Evolutionary conservation across 1,139 yeast genomes (phyloP).

Genomic region (Hemisphaericaspora lyxosophila): DNA sequence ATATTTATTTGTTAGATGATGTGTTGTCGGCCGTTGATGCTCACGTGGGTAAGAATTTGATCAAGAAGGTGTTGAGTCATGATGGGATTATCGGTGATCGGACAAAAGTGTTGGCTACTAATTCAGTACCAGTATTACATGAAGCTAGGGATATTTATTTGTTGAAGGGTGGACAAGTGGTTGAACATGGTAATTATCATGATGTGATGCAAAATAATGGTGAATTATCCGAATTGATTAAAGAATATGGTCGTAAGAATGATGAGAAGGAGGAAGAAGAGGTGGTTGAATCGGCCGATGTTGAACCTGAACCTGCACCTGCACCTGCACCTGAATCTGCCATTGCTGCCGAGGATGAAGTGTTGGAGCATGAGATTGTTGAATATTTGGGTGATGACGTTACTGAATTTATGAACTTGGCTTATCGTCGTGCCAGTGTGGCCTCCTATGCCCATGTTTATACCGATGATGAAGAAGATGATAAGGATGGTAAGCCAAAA

Average conservation of each 20-base stretch:
- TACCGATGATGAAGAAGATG: slow-evolving; percentile 17
- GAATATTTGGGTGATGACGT: slow-evolving; percentile 9
- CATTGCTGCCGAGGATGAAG: slow-evolving; percentile 1
- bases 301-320: slow-evolving; percentile 29
- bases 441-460: slow-evolving; percentile 24
- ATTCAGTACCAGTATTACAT: slow-evolving; percentile 30
- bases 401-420: slow-evolving; percentile 7
- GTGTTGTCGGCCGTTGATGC: slow-evolving; percentile 38
- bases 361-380: no score
- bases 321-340: slow-evolving; percentile 6
- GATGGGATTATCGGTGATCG: slow-evolving; percentile 29
- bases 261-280: slow-evolving; percentile 15
- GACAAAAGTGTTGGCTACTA: slow-evolving; percentile 36
- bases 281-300: slow-evolving; percentile 17
- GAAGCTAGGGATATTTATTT: slow-evolving; percentile 29
- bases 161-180: slow-evolving; percentile 24
- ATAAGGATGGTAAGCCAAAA: slow-evolving; percentile 17
- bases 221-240: slow-evolving; percentile 25
- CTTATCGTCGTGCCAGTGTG: slow-evolving; percentile 21
- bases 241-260: slow-evolving; percentile 25
- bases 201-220: slow-evolving; percentile 31
- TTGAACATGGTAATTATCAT: slow-evolving; percentile 33
- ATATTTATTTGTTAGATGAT: slow-evolving; percentile 35
- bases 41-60: slow-evolving; percentile 35
- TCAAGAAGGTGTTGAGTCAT: slow-evolving; percentile 27